These are phyloP conservation scores for Salix dunnii DNA, from an alignment of 345 rosid genomes.

Conservation along the genomic window DNA sequence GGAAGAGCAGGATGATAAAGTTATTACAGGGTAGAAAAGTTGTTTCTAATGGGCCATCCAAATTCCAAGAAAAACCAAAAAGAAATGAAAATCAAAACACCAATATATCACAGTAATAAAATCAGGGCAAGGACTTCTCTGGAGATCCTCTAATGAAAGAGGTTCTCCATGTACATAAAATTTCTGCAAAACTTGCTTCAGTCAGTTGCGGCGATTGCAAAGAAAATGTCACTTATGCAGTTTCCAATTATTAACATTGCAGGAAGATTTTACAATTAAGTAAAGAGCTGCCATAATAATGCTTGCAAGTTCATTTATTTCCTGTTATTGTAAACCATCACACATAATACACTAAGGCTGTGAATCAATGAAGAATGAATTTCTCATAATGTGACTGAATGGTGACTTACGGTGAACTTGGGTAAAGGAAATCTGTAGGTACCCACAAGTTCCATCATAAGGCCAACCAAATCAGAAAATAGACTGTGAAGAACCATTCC, in stretches of 20 bases:
- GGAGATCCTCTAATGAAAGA: too few relatives aligned
- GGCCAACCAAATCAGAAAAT: constrained; percentile 85
- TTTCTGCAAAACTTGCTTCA: neutral
- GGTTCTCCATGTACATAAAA: neutral
- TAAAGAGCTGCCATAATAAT: neutral
- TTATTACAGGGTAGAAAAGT: neutral
- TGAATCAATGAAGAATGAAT: neutral
- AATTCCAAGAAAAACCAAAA: neutral
- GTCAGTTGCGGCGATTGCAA: neutral
- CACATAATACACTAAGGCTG: neutral
- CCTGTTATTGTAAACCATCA: neutral
- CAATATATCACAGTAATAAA: neutral
- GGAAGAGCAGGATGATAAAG: neutral
- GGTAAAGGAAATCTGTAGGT: constrained; percentile 77
- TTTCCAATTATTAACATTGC: neutral
- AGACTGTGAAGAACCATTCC: constrained; percentile 96
- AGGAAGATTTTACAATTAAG: neutral
- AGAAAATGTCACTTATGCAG: neutral
- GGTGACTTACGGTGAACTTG: constrained; percentile 71
- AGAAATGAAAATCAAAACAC: neutral
- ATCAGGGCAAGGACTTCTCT: neutral
- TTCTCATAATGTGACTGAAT: neutral
- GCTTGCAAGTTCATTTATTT: neutral
- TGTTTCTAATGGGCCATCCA: neutral
- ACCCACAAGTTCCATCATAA: constrained; percentile 93